phyloP scores from a whole-genome alignment of 139 green algal species.

The Chlamydomonas sphaeroides region DNA sequence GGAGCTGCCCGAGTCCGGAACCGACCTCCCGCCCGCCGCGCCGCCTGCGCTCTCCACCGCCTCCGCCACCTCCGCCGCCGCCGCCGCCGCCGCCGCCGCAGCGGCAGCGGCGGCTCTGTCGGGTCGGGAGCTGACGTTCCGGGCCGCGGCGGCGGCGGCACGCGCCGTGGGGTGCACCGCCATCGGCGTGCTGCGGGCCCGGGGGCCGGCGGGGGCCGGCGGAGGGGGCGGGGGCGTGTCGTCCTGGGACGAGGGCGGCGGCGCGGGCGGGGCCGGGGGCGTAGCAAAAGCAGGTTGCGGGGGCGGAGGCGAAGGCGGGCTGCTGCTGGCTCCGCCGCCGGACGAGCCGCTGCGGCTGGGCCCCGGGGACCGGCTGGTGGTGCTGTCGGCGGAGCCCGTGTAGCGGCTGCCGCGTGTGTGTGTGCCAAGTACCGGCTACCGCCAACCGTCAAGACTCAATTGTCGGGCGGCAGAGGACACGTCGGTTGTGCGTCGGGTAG shows the following conservation, averaged over 20 bases:
- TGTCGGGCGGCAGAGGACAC: no score
- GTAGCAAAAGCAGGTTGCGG: background rate
- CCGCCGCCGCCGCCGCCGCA: no score
- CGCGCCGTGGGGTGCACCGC: constrained; percentile 17
- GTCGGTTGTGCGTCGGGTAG: no score
- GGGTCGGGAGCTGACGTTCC: background rate
- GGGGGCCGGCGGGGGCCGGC: background rate
- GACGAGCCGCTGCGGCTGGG: constrained; percentile 3
- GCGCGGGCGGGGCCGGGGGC: background rate
- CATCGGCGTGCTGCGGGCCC: constrained; percentile 10
- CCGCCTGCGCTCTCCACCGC: no score
- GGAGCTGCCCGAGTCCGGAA: no score
- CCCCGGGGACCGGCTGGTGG: constrained; percentile 3
- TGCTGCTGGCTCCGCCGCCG: constrained; percentile 22
- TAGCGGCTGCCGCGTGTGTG: no score
- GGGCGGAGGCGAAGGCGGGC: background rate
- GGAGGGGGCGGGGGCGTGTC: background rate
- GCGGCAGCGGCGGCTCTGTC: background rate
- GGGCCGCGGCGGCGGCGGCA: background rate
- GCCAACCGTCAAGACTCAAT: no score
- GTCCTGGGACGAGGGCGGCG: background rate
- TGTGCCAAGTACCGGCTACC: no score
- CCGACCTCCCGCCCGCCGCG: no score
- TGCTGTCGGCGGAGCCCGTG: constrained; percentile 17
- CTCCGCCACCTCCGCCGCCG: no score